Evolutionary conservation across 2,329 filamentous ascomycete species (phyloP).

Genomic region (Verticillium albo-atrum): DNA sequence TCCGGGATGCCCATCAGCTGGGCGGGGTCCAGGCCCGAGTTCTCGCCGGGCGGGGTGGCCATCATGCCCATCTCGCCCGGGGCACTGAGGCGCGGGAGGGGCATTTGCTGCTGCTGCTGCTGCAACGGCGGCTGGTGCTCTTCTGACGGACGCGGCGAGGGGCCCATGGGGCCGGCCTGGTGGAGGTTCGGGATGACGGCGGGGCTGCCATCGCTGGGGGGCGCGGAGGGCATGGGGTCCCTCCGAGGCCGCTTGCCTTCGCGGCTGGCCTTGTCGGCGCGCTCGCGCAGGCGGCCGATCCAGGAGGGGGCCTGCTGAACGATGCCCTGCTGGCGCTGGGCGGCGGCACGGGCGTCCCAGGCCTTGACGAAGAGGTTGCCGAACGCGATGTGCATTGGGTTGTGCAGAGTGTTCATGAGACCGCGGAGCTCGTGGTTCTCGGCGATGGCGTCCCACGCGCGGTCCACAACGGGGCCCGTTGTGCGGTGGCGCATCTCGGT

Average conservation of each 20-base stretch:
- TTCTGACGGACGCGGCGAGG: neutral
- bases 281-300: constrained; percentile 42
- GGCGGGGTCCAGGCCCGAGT: constrained; percentile 7
- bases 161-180: neutral
- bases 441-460: constrained; percentile 53
- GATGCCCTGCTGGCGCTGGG: constrained; percentile 39
- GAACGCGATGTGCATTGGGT: constrained; percentile 54
- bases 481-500: constrained; percentile 49
- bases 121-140: neutral
- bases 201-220: neutral
- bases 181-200: neutral
- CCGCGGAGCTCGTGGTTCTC: constrained; percentile 50
- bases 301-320: constrained; percentile 38
- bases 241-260: constrained; percentile 13
- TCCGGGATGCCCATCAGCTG: constrained; percentile 9
- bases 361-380: constrained; percentile 56
- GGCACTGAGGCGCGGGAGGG: constrained; percentile 16
- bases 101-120: constrained; percentile 4
- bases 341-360: constrained; percentile 53
- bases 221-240: constrained; percentile 1
- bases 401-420: constrained; percentile 43
- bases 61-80: constrained; percentile 19
- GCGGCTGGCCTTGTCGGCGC: constrained; percentile 25
- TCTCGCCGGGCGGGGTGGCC: constrained; percentile 21
- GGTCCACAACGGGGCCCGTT: constrained; percentile 51